Base-by-base conservation (phyloP, 2,329 filamentous ascomycete genomes). In the Fragosphaeria purpurea region DNA sequence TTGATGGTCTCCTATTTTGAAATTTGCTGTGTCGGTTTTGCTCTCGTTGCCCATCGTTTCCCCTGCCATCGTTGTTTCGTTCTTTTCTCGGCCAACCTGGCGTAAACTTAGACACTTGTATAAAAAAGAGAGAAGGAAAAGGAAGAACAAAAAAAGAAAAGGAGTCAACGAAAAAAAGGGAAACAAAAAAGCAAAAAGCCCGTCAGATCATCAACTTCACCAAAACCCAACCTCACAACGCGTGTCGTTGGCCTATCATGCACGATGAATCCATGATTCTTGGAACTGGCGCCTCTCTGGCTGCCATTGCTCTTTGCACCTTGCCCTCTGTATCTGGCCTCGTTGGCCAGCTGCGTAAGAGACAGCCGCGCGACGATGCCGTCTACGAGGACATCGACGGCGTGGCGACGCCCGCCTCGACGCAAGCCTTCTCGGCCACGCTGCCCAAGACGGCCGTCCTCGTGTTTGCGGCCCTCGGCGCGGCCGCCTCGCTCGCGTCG, bases 311-410 rank as follows among this genome's bases (percentile, higher is more conserved):
- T 33, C 55, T 67, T 22, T 57, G 57, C 52, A 61, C 65, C 30
- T 41, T 59, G 10, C 65, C 65, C 3, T 58, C 65, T 7, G 45
- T 59, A 10, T 57, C 60, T 41, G 56, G 57, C 56, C 57, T 63
- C 52, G 57, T 60, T 40, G 45, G 43, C 44, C 62, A 53, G 58
- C 58, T 63, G 40, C 57, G 46, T 54, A 61, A 50, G 45, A 57
- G 59, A 42, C 59, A 63, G 52, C 60, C 54, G 33, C 62, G 56
- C 50, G 67, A 66, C 51, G 68, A 74, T 32, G 48, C 41, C 41
- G 34, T 58, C 10, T 89, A 89, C 60, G 70, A 81, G 57, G 86
- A 90, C 60, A 67, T 74, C 54, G 86, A 90, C 65, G 86, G 86
- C 46, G 72, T 75, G 55, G 83, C 82, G 35, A 84, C 80, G 0